phyloP scores from a whole-genome alignment of 1,139 yeast genomes.

The Taiozyma sp. region DNA sequence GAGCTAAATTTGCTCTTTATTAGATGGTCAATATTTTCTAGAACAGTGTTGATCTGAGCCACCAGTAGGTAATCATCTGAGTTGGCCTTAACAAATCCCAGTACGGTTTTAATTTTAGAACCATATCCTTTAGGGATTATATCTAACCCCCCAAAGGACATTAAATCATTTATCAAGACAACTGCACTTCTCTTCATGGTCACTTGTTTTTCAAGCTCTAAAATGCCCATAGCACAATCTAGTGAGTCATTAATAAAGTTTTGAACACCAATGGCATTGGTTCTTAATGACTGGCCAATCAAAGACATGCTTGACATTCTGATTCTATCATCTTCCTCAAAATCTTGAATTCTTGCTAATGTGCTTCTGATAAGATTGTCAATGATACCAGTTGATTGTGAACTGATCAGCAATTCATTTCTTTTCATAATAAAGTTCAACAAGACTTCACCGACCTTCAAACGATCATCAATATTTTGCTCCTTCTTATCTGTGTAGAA shows the following conservation, averaged over 20 bases:
- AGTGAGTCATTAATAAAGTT: constrained; percentile 48
- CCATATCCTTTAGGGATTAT: constrained; percentile 47
- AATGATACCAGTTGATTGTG: constrained; percentile 32
- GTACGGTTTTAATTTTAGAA: constrained; percentile 33
- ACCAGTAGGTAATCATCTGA: constrained; percentile 56
- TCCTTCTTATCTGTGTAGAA: constrained; percentile 30
- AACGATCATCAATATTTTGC: constrained; percentile 47
- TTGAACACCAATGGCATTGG: constrained; percentile 51
- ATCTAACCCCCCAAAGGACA: constrained; percentile 40
- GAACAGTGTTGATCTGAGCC: constrained; percentile 49
- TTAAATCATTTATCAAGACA: constrained; percentile 60
- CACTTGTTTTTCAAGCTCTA: constrained; percentile 48
- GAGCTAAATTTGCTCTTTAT: constrained; percentile 20
- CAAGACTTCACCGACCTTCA: constrained; percentile 80
- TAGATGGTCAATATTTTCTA: constrained; percentile 40
- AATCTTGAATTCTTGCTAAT: constrained; percentile 24
- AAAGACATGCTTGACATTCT: constrained; percentile 87
- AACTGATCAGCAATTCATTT: constrained; percentile 36
- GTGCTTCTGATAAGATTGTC: constrained; percentile 31
- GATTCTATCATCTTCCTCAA: constrained; percentile 47
- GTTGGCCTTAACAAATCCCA: constrained; percentile 41
- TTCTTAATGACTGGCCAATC: constrained; percentile 62
- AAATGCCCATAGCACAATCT: constrained; percentile 74
- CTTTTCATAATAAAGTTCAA: constrained; percentile 50
- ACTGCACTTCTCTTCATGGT: constrained; percentile 70